Base-by-base conservation (phyloP, 805 yeast genomes). In the Pichia exigua region DNA sequence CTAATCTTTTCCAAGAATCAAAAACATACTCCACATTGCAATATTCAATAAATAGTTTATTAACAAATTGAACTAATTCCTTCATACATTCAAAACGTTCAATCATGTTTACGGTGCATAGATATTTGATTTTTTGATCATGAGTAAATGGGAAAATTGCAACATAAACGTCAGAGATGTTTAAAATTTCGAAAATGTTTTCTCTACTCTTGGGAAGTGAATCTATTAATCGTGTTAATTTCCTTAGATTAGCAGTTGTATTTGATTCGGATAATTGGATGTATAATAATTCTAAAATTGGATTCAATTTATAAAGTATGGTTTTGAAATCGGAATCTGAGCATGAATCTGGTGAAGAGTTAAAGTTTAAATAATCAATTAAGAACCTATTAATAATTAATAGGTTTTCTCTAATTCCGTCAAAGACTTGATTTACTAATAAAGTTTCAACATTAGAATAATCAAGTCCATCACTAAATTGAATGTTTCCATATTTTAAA, bases 231-330 rank as follows among this genome's bases (percentile, higher is more conserved):
- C 52, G 52, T 42, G 54, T 51, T 11, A 67, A 46, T n/a, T 61
- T 50, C n/a, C 52, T 38, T 26, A 66, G 48, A 1, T 64, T 66
- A 10, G 48, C 48, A 0, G 47, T 12, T 39, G 76, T 72, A 17
- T 63, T 69, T 3, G 73, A 73, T 0, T 62, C 48, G 0, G 64
- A 59, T 48, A 83, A 68, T 60, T 82, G 87, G 45, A 78, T 61
- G 56, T 73, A 76, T n/a, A 83, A 65, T 0, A 82, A 74, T 55
- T 76, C 76, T 0, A 86, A 79, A 48, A 83, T 64, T 0, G 90
- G 90, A 12, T 83, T 74, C 21, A 83, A 65, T 2, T 78, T 69
- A 22, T 81, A 61, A 15, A 82, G 65, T 39, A 66, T 59, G 17
- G 40, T 42, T 28, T 42, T 48, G 15, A 52, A 48, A 15, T 20